These are phyloP conservation scores for Debaryomycetaceae sp. DNA, from an alignment of 1,139 yeast genomes.

Conservation along the genomic window DNA sequence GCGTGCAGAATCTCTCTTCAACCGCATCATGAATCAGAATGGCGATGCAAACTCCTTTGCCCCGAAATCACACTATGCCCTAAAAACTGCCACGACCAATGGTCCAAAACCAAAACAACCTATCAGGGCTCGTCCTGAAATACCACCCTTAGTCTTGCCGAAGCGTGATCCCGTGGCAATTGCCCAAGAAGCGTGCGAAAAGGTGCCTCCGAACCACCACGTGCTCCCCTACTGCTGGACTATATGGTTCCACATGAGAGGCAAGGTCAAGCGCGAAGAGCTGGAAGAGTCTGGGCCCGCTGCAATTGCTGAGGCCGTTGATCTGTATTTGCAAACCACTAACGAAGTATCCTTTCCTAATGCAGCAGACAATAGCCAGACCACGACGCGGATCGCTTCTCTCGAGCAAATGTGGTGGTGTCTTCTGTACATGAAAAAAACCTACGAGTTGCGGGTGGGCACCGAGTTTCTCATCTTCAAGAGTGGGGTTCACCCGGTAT, in stretches of 20 bases:
- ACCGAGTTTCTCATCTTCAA: conserved; percentile 53
- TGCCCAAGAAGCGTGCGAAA: conserved; percentile 21
- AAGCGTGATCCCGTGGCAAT: conserved; percentile 24
- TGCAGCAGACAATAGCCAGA: conserved; percentile 6
- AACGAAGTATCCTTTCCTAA: conserved; percentile 24
- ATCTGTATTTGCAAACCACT: conserved; percentile 32
- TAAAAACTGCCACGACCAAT: conserved; percentile 1
- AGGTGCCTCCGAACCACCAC: conserved; percentile 23
- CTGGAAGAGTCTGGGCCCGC: conserved; percentile 5
- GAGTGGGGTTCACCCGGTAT: conserved; percentile 55
- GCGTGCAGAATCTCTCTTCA: conserved; percentile 39
- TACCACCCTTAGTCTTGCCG: conserved; percentile 15
- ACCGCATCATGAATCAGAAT: conserved; percentile 37
- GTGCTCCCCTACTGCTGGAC: conserved; percentile 41
- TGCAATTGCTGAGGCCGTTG: conserved; percentile 16
- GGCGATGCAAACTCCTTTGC: conserved; percentile 4
- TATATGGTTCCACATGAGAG: conserved; percentile 35
- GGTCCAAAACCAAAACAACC: not conserved
- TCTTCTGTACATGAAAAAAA: conserved; percentile 34
- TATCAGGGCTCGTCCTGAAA: not conserved
- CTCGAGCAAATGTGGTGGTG: conserved; percentile 57
- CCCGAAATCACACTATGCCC: not conserved
- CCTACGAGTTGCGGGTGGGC: conserved; percentile 40
- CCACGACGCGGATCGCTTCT: conserved; percentile 32
- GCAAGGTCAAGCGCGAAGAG: conserved; percentile 11